A percentile compares a stretch with the other conserved stretches of the same genome.
phyloP scores from a whole-genome alignment of 345 rosid species.

The Lagerstroemia speciosa region DNA sequence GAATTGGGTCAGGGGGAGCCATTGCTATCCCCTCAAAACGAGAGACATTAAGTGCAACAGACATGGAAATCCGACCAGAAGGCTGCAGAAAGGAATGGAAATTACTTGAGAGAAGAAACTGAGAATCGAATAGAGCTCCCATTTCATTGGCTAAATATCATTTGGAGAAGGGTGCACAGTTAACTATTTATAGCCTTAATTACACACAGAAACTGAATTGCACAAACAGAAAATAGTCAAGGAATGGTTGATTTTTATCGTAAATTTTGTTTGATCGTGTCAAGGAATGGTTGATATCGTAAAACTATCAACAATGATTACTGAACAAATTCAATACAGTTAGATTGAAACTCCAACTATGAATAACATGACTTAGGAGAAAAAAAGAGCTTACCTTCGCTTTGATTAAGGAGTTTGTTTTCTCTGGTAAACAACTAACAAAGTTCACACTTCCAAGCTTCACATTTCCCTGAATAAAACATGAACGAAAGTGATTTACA shows the following conservation, averaged over 20 bases:
- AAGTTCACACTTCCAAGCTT: conserved; percentile 43
- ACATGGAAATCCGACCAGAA: conserved; percentile 52
- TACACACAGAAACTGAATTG: neutral
- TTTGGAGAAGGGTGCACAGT: too few species aligned
- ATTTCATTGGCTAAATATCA: too few species aligned
- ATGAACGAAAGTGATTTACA: neutral
- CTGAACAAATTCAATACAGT: neutral
- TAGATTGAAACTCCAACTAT: neutral
- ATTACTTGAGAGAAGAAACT: neutral
- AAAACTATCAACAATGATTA: neutral
- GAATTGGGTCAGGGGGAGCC: conserved; percentile 99
- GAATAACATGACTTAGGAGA: too few species aligned
- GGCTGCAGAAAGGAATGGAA: conserved; percentile 34
- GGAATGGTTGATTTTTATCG: neutral
- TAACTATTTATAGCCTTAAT: neutral
- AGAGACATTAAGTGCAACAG: conserved; percentile 53
- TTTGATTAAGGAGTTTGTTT: conserved; percentile 28
- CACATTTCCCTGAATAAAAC: conserved; percentile 38
- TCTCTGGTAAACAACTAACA: conserved; percentile 18
- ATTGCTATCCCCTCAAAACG: conserved; percentile 77
- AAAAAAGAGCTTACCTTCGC: conserved; percentile 39
- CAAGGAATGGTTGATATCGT: neutral
- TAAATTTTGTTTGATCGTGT: too few species aligned
- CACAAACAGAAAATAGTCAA: neutral
- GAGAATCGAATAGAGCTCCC: neutral